Evolutionary conservation across 257 asterid genomes (phyloP).

Genomic region (Gynochthodes officinalis): DNA sequence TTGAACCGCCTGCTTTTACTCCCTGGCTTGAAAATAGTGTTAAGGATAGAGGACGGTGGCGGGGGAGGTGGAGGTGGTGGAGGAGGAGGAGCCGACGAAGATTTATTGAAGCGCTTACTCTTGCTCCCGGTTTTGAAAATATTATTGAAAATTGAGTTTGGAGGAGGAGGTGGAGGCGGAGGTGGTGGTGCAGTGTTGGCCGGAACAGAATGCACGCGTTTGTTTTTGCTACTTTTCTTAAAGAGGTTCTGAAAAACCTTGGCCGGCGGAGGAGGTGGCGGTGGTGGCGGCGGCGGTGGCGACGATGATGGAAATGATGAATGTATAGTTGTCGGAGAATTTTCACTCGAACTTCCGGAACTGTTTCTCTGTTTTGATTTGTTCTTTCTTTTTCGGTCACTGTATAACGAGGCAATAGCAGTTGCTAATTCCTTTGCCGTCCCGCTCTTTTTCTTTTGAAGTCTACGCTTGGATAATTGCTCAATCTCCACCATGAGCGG

Average conservation of each 20-base stretch:
- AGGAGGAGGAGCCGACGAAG: slow-evolving; percentile 28
- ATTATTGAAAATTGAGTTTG: slow-evolving; percentile 64
- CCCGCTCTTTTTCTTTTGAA: slow-evolving; percentile 56
- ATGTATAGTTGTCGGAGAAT: slow-evolving; percentile 34
- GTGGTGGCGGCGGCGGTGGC: slow-evolving; percentile 60
- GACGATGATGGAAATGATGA: slow-evolving; percentile 38
- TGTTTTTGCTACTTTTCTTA: slow-evolving; percentile 58
- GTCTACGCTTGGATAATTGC: slow-evolving; percentile 25
- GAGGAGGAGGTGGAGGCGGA: slow-evolving; percentile 70
- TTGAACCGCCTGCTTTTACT: slow-evolving; percentile 54
- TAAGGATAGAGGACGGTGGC: slow-evolving; percentile 63
- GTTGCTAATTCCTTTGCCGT: slow-evolving; percentile 65
- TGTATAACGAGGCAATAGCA: slow-evolving; percentile 62
- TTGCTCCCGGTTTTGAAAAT: slow-evolving; percentile 53
- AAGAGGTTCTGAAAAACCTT: slow-evolving; percentile 59
- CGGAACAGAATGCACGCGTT: slow-evolving; percentile 62
- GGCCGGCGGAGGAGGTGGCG: slow-evolving; percentile 60
- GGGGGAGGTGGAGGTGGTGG: slow-evolving; percentile 52
- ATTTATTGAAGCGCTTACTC: slow-evolving; percentile 47
- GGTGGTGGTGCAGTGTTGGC: slow-evolving; percentile 41
- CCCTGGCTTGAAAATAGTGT: slow-evolving; percentile 56
- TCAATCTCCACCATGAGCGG: slow-evolving; percentile 15
- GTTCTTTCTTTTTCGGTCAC: slow-evolving; percentile 55
- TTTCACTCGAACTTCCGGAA: slow-evolving; percentile 39
- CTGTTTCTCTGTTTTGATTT: slow-evolving; percentile 42